Evolutionary conservation across 2,329 filamentous ascomycete species (phyloP), one percentile per base, ranked within the genome.

Genomic region (Myriosclerotinia duriaeana): DNA sequence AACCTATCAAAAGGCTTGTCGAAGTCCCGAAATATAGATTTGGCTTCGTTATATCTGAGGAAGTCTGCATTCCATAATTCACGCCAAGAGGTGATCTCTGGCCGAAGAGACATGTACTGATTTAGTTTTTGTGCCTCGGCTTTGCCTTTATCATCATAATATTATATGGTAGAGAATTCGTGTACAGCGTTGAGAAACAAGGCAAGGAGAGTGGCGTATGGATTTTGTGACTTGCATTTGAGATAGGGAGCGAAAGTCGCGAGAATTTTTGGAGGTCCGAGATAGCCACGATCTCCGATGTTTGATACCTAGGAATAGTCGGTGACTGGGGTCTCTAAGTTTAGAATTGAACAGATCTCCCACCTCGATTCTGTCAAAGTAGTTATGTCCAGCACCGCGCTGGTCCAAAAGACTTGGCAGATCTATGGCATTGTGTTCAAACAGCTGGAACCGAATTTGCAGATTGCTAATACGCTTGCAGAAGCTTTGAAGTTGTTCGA

Each of bases 181-280:
- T 66, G 26, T 36, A 58, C 50, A 26, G 53, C 64, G 9, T 68
- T 68, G 15, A 68, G 50, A n/a, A 67, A 64, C 14, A 67, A 53
- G 15, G 46, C 66, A 54, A 68, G 42, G 59, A 68, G 58, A 5
- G 67, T 66, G 3, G 64, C 64, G 22, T 68, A 53, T 36, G 67
- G 59, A 38, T 67, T 68, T 12, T 44, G 30, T 15, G 53, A 54
- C 26, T 56, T 56, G n/a, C 20, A 11, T 38, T 68, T 34, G 15
- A 68, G 53, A 4, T 44, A 53, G 11, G 65, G 67, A 34, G 46
- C 50, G 22, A 67, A 56, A 7, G 59, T 40, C 30, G 1, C 9
- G 6, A 66, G 50, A 34, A 64, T 52, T 4, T 50, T 46, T 12
- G 0, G 30, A 5, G 60, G 46, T 17, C 66, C 66, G 46, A 65